A percentile compares a stretch with the other conserved stretches of the same genome.
Evolutionary conservation across 371 early-diverging fungal genomes (phyloP).

Genomic region (Choanephora cucurbitarum): DNA sequence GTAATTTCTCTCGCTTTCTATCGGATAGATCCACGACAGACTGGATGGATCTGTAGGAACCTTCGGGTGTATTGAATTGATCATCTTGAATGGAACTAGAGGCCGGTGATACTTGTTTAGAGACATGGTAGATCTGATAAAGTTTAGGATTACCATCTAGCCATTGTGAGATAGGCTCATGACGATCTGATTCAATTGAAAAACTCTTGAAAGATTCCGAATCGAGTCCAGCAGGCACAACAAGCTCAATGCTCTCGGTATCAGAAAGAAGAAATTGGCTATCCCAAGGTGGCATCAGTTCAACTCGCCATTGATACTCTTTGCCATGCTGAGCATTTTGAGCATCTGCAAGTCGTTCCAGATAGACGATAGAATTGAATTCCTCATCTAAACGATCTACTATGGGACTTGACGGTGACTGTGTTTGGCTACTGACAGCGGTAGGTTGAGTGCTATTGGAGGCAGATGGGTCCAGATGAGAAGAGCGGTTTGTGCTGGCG

Average conservation of each 20-base stretch:
- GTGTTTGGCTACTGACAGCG: background rate
- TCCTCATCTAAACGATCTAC: no score
- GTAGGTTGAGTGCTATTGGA: slow-evolving; percentile 18
- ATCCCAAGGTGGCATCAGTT: background rate
- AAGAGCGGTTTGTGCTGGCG: slow-evolving; percentile 3
- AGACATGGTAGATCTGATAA: background rate
- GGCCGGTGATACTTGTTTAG: background rate
- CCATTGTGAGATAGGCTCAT: slow-evolving; percentile 8
- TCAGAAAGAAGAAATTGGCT: background rate
- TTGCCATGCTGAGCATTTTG: background rate
- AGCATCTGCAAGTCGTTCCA: background rate
- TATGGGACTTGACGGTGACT: background rate
- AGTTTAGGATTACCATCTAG: slow-evolving; percentile 7
- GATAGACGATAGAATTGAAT: background rate
- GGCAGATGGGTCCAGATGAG: slow-evolving; percentile 2
- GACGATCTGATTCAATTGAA: background rate
- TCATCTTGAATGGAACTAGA: background rate
- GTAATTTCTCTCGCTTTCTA: slow-evolving; percentile 6
- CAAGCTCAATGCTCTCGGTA: background rate
- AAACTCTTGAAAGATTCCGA: background rate
- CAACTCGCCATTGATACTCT: background rate
- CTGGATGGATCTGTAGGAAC: background rate
- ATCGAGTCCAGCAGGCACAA: no score
- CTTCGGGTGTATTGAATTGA: slow-evolving; percentile 9
- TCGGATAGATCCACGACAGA: background rate